Evolutionary conservation across 306 rosid genomes (phyloP).

Genomic region (Fragaria iinumae): DNA sequence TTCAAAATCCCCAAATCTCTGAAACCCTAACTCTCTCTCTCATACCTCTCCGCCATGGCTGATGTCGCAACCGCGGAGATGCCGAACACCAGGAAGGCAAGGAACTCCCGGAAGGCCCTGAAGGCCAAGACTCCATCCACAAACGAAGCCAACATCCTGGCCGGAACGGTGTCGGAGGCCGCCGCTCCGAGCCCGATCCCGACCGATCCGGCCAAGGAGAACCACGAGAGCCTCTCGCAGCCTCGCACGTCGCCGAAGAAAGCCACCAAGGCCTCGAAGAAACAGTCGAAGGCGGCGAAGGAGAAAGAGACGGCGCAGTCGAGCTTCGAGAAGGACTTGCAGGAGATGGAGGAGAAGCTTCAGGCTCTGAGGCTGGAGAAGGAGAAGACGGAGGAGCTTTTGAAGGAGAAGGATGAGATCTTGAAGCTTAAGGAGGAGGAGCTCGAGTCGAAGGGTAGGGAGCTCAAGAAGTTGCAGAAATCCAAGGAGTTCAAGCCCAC

Average conservation of each 20-base stretch:
- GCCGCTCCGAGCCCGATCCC: constrained; percentile 21
- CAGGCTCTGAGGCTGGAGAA: constrained; percentile 62
- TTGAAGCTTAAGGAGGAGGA: constrained; percentile 73
- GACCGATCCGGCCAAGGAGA: constrained; percentile 34
- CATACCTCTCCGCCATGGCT: constrained; percentile 44
- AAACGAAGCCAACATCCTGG: constrained; percentile 33
- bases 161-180: constrained; percentile 30
- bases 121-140: constrained; percentile 57
- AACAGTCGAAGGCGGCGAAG: constrained; percentile 44
- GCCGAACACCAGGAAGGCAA: constrained; percentile 44
- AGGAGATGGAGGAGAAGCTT: constrained; percentile 75
- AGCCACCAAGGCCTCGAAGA: constrained; percentile 50
- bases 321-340: constrained; percentile 65
- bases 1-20: constrained; percentile 1
- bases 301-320: neutral
- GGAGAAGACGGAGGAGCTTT: constrained; percentile 74
- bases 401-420: constrained; percentile 72
- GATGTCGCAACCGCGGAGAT: constrained; percentile 34
- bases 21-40: constrained; percentile 9
- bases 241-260: constrained; percentile 43
- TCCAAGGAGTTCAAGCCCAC: constrained; percentile 87
- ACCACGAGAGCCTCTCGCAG: constrained; percentile 41
- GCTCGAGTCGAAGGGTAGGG: constrained; percentile 48
- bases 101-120: constrained; percentile 44
- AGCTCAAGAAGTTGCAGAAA: constrained; percentile 75